Base-by-base conservation (phyloP, 106 monocot species). In the Phalaenopsis equestris region DNA sequence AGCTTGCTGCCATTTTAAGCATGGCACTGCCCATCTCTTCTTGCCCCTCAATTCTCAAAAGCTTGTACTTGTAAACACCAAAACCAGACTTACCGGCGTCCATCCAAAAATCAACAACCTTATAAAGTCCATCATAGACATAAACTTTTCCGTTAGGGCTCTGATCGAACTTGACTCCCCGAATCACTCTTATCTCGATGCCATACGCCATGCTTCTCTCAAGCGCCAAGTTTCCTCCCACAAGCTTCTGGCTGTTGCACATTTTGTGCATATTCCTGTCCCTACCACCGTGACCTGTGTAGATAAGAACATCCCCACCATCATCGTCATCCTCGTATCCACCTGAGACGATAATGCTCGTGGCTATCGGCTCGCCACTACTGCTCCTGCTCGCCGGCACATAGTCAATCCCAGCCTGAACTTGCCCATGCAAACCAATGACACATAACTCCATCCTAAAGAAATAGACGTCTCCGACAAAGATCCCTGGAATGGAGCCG, bases 371-470 rank as follows among this genome's bases (percentile, higher is more conserved):
- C 82, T 90, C 87, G 16, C 92, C 92, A 15, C 82, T 77, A 8
- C 83, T 55, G 58, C 77, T 82, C 56, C 75, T 46, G 19, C 55
- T 56, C 1, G 83, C 86, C 1, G 83, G 57, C 4, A 88, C 88
- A 49, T 88, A 88, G 49, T 92, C 92, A 55, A 92, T 92, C 5
- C 98, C 98, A 23, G 93, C 98, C 83, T 99, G 98, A 15, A 88
- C 89, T 81, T 93, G 98, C 4, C 98, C 98, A 42, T 99, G 98
- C 52, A 99, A 81, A 2, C 98, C 98, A 12, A 99, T 46, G 11
- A 99, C 89, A 78, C 92, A 93, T 9, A 99, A 81, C 85, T 99
- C 98, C 82, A 92, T 91, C 52, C 98, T 83, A 67, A 84, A 99
- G 84, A 94, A 93, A 85, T 88, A 99, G 43, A 89, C 83, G 75